phyloP scores from a whole-genome alignment of 176 grass and related monocot genomes.

The Oryza nivara region DNA sequence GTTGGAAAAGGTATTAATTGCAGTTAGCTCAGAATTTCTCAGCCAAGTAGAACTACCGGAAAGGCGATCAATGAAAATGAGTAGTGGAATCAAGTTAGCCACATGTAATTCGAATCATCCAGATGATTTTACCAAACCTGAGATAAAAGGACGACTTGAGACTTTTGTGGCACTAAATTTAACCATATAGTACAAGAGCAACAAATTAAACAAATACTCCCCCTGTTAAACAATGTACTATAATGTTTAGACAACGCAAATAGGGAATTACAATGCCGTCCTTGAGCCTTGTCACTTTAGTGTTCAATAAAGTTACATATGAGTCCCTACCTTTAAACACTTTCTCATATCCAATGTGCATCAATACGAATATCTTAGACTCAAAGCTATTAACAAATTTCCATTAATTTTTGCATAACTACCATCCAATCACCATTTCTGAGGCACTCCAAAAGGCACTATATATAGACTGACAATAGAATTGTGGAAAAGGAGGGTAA shows the following conservation, averaged over 20 bases:
- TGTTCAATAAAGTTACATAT: too few relatives aligned
- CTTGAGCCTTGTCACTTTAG: too few relatives aligned
- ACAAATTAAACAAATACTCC: conserved; percentile 1
- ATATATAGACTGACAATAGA: not conserved
- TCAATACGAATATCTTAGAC: not conserved
- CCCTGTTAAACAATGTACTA: not conserved
- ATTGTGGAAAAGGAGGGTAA: not conserved
- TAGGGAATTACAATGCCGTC: too few relatives aligned
- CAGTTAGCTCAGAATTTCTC: conserved; percentile 42
- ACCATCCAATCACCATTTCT: not conserved
- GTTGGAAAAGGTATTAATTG: conserved; percentile 24
- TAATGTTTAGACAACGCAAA: not conserved
- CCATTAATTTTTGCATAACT: not conserved
- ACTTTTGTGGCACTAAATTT: not conserved
- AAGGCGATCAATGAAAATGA: conserved; percentile 47
- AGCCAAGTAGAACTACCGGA: conserved; percentile 46
- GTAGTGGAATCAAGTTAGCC: conserved; percentile 41
- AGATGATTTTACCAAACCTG: conserved; percentile 33
- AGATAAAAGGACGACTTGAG: not conserved
- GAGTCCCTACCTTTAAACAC: too few relatives aligned
- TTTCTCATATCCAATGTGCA: not conserved
- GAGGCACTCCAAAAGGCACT: not conserved
- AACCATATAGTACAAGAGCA: not conserved
- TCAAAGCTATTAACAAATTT: not conserved
- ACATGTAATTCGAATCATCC: conserved; percentile 42